Evolutionary conservation across 2,329 filamentous ascomycete genomes (phyloP).

Genomic region (Alternaria consortialis): DNA sequence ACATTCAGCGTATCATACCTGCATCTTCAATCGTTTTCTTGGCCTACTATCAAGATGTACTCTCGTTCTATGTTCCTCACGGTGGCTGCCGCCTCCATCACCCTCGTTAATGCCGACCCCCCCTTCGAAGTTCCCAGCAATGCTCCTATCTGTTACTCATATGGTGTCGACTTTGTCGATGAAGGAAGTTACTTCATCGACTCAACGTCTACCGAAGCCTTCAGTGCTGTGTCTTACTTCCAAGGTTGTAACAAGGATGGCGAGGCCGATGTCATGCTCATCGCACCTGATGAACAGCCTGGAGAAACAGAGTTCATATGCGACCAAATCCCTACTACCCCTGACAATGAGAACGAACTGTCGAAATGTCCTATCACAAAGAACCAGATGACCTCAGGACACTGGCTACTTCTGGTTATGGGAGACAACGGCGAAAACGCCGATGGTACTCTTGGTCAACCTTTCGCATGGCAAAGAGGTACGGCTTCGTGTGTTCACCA

Average conservation of each 20-base stretch:
- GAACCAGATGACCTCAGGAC: constrained; percentile 54
- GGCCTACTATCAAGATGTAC: constrained; percentile 24
- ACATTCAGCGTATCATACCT: constrained; percentile 6
- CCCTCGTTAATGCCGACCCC: constrained; percentile 23
- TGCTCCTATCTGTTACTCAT: constrained; percentile 44
- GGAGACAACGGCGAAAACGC: constrained; percentile 54
- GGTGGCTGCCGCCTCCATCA: constrained; percentile 36
- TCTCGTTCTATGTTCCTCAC: constrained; percentile 36
- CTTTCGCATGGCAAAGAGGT: constrained; percentile 58
- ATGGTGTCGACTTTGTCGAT: constrained; percentile 55
- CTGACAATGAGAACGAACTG: constrained; percentile 50
- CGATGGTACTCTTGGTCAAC: constrained; percentile 39
- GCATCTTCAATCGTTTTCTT: constrained; percentile 10
- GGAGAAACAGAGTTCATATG: constrained; percentile 54
- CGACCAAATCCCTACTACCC: constrained; percentile 52
- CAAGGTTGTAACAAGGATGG: constrained; percentile 53
- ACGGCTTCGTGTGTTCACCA: constrained; percentile 33
- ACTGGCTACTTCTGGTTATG: constrained; percentile 56
- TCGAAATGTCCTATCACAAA: constrained; percentile 57
- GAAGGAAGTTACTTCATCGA: constrained; percentile 59
- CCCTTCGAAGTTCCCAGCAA: constrained; percentile 28
- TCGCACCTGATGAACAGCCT: constrained; percentile 45
- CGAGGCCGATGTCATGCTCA: constrained; percentile 54
- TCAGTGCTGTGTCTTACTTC: constrained; percentile 57
- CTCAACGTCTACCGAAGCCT: constrained; percentile 51